Percentiles rank a stretch among this genome's conserved stretches.
Conservation (phyloP, 306 rosid species). For the Cercis canadensis region DNA sequence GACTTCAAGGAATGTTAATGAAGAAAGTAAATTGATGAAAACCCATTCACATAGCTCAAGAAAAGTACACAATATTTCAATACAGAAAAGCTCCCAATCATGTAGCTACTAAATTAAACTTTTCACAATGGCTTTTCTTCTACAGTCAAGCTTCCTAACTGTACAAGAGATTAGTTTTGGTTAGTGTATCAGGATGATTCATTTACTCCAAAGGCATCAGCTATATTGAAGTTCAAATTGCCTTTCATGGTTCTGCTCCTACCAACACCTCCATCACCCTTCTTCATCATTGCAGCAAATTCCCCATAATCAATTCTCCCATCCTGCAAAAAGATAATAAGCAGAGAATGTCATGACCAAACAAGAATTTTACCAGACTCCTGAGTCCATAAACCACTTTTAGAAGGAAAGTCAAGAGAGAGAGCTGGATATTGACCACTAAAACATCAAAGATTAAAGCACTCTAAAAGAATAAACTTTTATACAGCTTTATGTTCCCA, state of each 20-base stretch:
- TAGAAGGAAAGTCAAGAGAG: too few relatives aligned
- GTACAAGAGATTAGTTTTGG: slow-evolving; percentile 40
- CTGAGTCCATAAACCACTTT: too few relatives aligned
- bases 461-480: too few relatives aligned
- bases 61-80: slow-evolving; percentile 31
- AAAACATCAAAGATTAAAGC: too few relatives aligned
- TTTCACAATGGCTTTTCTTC: slow-evolving; percentile 23
- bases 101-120: slow-evolving; percentile 19
- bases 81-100: slow-evolving; percentile 23
- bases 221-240: slow-evolving; percentile 77
- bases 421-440: too few relatives aligned
- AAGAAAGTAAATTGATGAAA: too few relatives aligned
- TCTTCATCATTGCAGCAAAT: slow-evolving; percentile 90
- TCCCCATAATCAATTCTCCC: slow-evolving; percentile 88
- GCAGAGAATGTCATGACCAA: background rate
- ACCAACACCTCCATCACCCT: slow-evolving; percentile 63
- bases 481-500: too few relatives aligned
- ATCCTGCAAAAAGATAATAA: slow-evolving; percentile 62
- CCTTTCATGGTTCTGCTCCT: slow-evolving; percentile 70
- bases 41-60: background rate
- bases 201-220: slow-evolving; percentile 71
- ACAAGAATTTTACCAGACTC: background rate
- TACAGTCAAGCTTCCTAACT: slow-evolving; percentile 41
- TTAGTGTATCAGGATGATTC: slow-evolving; percentile 52
- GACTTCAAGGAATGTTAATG: too few relatives aligned